Evolutionary conservation across 2,329 filamentous ascomycete genomes (phyloP).

Genomic region (Sphaceloma murrayae): DNA sequence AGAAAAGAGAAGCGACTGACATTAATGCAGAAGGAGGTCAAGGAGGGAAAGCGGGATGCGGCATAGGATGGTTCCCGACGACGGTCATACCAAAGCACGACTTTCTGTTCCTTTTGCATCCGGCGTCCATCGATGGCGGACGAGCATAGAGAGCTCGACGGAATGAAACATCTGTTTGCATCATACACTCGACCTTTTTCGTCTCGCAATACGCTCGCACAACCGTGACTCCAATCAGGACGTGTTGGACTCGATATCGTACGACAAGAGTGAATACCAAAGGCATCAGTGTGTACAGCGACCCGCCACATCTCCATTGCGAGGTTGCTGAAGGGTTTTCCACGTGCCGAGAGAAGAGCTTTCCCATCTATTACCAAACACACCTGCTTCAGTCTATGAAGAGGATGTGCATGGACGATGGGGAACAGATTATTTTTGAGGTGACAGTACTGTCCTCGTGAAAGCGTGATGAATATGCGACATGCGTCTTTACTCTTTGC

Average conservation of each 20-base stretch:
- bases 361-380: constrained; percentile 57
- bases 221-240: too few species aligned
- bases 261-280: constrained; percentile 26
- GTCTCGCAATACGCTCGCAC: too few species aligned
- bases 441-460: background rate
- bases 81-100: background rate
- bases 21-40: constrained; percentile 75
- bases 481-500: too few species aligned
- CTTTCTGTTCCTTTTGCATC: constrained; percentile 3
- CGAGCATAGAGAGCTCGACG: constrained; percentile 13
- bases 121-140: constrained; percentile 8
- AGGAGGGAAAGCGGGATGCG: constrained; percentile 86
- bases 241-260: too few species aligned
- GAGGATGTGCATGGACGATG: constrained; percentile 55
- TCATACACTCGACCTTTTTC: background rate
- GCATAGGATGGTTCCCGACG: constrained; percentile 54
- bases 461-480: background rate
- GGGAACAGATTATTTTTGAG: constrained; percentile 39
- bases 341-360: constrained; percentile 52
- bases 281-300: constrained; percentile 66
- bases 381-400: constrained; percentile 41
- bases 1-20: constrained; percentile 22
- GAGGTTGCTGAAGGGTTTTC: constrained; percentile 54
- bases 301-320: constrained; percentile 46
- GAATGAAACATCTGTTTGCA: constrained; percentile 14